These are phyloP conservation scores for Pseudogymnoascus sp. DNA, from an alignment of 2,329 filamentous ascomycete genomes.

Conservation along the genomic window DNA sequence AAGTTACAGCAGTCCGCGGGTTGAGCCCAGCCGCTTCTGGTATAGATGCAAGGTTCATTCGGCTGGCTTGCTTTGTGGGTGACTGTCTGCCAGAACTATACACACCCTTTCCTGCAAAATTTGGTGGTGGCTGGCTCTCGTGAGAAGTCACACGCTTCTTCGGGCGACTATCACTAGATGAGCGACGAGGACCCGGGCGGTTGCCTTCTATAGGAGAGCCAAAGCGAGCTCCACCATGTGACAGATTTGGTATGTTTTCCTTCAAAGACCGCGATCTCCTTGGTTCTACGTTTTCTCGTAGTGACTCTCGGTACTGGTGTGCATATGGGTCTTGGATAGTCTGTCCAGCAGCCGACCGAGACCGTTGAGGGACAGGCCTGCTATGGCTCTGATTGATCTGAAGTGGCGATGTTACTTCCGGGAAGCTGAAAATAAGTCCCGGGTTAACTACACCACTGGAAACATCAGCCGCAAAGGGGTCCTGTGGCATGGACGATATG, in stretches of 20 bases:
- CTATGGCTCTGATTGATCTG: neutral
- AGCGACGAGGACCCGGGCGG: slow-evolving; percentile 22
- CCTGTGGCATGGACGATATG: slow-evolving; percentile 33
- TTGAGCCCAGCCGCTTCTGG: slow-evolving; percentile 37
- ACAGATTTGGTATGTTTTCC: slow-evolving; percentile 13
- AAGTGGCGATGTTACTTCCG: slow-evolving; percentile 22
- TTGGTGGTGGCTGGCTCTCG: neutral
- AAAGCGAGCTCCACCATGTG: slow-evolving; percentile 24
- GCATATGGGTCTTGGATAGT: slow-evolving; percentile 24
- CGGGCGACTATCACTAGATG: slow-evolving; percentile 23
- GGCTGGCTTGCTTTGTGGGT: slow-evolving; percentile 40
- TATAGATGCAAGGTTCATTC: slow-evolving; percentile 48
- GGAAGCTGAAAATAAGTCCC: slow-evolving; percentile 47
- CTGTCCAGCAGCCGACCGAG: slow-evolving; percentile 23
- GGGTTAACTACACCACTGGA: slow-evolving; percentile 47
- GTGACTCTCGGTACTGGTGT: slow-evolving; percentile 25
- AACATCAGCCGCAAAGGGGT: slow-evolving; percentile 42
- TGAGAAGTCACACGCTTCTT: neutral
- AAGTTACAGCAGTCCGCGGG: slow-evolving; percentile 46
- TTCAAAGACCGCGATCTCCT: slow-evolving; percentile 14
- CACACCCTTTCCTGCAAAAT: slow-evolving; percentile 5
- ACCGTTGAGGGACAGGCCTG: slow-evolving; percentile 15
- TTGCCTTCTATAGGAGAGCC: slow-evolving; percentile 22
- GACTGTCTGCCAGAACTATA: slow-evolving; percentile 30
- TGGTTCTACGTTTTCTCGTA: slow-evolving; percentile 24